phyloP scores from a whole-genome alignment of 2,329 filamentous ascomycete species.

The Colletotrichum graminicola region DNA sequence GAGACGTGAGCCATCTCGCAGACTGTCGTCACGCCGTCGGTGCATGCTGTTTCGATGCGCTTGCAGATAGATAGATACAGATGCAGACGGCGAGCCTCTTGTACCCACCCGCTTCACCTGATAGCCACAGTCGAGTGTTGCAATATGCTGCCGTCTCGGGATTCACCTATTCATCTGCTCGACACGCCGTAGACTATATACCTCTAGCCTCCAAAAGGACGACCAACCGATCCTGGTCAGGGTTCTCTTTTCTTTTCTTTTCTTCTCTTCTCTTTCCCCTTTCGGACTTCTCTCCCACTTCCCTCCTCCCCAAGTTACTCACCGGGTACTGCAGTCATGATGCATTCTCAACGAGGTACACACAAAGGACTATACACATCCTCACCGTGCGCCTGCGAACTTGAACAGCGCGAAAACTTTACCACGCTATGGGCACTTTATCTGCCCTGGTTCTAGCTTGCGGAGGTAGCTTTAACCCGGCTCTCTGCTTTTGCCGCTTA shows the following conservation, averaged over 20 bases:
- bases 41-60: constrained; percentile 17
- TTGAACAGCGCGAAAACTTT: constrained; percentile 30
- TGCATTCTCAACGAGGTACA: background rate
- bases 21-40: background rate
- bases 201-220: background rate
- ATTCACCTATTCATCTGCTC: background rate
- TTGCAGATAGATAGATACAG: constrained; percentile 12
- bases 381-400: constrained; percentile 10
- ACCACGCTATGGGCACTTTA: constrained; percentile 27
- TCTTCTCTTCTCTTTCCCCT: background rate
- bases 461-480: constrained; percentile 13
- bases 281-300: background rate
- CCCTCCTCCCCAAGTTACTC: background rate
- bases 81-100: constrained; percentile 11
- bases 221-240: background rate
- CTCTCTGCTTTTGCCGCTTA: constrained; percentile 9
- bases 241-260: background rate
- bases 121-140: constrained; percentile 16
- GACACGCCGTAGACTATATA: background rate
- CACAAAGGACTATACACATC: constrained; percentile 2
- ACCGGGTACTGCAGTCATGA: background rate
- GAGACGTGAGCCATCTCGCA: constrained; percentile 11
- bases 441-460: background rate
- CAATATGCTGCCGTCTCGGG: constrained; percentile 2
- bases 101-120: background rate